Evolutionary conservation across 306 rosid genomes (phyloP).

Genomic region (Rosa persica): DNA sequence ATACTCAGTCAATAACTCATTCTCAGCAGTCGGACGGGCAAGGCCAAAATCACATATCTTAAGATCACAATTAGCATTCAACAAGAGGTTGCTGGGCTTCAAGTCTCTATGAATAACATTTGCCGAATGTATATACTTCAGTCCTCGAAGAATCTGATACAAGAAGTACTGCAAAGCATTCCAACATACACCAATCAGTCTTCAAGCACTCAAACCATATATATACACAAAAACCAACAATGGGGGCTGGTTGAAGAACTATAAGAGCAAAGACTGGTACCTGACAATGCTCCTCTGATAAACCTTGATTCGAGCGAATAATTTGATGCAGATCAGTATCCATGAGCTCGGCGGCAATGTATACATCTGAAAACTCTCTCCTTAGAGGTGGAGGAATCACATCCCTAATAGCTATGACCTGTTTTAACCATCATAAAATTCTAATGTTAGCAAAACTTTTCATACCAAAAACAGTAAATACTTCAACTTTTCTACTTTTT

Average conservation of each 20-base stretch:
- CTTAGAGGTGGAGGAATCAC: conserved; percentile 91
- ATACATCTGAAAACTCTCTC: conserved; percentile 88
- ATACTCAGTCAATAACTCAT: conserved; percentile 87
- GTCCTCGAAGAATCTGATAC: conserved; percentile 95
- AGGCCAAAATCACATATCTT: conserved; percentile 97
- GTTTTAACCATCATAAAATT: conserved; percentile 37
- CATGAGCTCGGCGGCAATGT: conserved; percentile 79
- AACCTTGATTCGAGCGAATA: conserved; percentile 83
- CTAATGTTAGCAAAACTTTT: conserved; percentile 9
- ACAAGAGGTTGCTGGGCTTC: conserved; percentile 85
- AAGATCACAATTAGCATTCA: conserved; percentile 90
- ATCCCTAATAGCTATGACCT: conserved; percentile 84
- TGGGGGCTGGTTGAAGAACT: background rate
- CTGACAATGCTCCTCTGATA: conserved; percentile 96
- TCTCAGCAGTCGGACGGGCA: conserved; percentile 82
- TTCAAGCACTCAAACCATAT: background rate
- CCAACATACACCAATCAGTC: conserved; percentile 29
- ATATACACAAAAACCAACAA: conserved; percentile 8
- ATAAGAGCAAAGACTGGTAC: conserved; percentile 26
- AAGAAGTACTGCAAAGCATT: conserved; percentile 84
- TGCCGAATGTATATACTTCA: conserved; percentile 88
- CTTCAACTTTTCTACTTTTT: background rate
- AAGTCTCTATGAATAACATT: conserved; percentile 91
- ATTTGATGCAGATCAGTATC: conserved; percentile 98
- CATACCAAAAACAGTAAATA: background rate